These are phyloP conservation scores for Senna siamea DNA, from an alignment of 306 rosid species.

Conservation along the genomic window DNA sequence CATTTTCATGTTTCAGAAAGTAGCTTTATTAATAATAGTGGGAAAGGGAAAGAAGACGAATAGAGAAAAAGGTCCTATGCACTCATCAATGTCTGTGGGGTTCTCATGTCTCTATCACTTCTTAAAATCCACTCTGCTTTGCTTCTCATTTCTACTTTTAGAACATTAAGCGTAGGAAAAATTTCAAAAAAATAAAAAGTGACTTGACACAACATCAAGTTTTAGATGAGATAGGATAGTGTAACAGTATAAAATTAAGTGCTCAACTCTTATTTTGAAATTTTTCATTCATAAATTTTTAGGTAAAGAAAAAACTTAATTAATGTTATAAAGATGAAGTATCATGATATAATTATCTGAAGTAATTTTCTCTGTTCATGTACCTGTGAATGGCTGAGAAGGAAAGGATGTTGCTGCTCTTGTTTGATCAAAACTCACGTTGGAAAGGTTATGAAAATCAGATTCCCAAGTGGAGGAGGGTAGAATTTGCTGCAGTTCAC, in stretches of 20 bases:
- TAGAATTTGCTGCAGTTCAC: constrained; percentile 53
- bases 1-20: not conserved
- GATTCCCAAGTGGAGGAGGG: constrained; percentile 66
- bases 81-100: constrained; percentile 39
- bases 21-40: constrained; percentile 7
- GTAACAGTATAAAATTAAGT: too few relatives aligned
- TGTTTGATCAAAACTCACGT: constrained; percentile 60
- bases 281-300: too few relatives aligned
- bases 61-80: constrained; percentile 20
- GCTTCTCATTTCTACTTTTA: constrained; percentile 37
- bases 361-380: too few relatives aligned
- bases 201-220: constrained; percentile 24
- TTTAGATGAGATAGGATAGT: too few relatives aligned
- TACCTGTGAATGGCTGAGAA: constrained; percentile 62
- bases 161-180: constrained; percentile 25
- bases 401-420: constrained; percentile 42
- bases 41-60: constrained; percentile 7
- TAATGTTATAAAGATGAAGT: too few relatives aligned
- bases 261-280: too few relatives aligned
- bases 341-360: too few relatives aligned
- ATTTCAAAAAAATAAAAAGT: not conserved
- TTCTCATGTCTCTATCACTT: constrained; percentile 41
- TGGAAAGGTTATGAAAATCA: constrained; percentile 56
- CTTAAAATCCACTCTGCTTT: constrained; percentile 39
- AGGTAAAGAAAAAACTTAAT: too few relatives aligned